Conservation (phyloP, 352 stramenopile genomes). For the Pythium sukuiense region DNA sequence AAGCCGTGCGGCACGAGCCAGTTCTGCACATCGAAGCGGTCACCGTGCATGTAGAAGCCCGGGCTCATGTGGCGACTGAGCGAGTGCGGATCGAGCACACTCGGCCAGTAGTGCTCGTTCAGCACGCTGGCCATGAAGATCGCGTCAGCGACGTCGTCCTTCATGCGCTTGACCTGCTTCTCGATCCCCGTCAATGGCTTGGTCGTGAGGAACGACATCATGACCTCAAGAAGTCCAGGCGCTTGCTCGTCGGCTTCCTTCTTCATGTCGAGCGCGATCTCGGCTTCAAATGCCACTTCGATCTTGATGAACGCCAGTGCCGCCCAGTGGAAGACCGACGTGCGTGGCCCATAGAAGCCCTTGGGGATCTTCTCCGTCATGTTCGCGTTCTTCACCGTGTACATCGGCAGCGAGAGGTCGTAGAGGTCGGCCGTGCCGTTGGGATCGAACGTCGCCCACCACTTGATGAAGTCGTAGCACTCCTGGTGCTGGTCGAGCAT, state of each 20-base stretch:
- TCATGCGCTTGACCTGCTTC: background rate
- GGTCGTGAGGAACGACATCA: conserved; percentile 1
- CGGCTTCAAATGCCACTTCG: conserved; percentile 3
- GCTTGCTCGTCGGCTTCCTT: background rate
- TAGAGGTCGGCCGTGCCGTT: conserved; percentile 9
- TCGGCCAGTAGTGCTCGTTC: conserved; percentile 15
- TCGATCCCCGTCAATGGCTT: conserved; percentile 10
- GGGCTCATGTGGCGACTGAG: conserved; percentile 2
- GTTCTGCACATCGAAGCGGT: conserved; percentile 19
- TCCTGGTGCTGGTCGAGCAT: conserved; percentile 17
- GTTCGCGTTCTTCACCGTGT: conserved; percentile 12
- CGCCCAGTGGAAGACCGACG: background rate
- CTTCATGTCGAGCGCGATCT: conserved; percentile 1
- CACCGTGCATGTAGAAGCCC: conserved; percentile 7
- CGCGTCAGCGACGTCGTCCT: background rate
- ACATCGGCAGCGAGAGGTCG: conserved; percentile 8
- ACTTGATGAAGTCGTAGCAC: conserved; percentile 31
- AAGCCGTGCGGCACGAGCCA: conserved; percentile 17
- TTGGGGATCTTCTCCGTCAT: conserved; percentile 9
- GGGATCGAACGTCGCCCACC: conserved; percentile 10
- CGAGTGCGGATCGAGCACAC: conserved; percentile 5
- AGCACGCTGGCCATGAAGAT: background rate
- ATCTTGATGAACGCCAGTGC: conserved; percentile 15
- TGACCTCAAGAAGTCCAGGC: background rate
- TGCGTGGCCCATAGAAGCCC: background rate